Evolutionary conservation across 2,329 filamentous ascomycete genomes (phyloP).

Genomic region (Cadophora malorum): DNA sequence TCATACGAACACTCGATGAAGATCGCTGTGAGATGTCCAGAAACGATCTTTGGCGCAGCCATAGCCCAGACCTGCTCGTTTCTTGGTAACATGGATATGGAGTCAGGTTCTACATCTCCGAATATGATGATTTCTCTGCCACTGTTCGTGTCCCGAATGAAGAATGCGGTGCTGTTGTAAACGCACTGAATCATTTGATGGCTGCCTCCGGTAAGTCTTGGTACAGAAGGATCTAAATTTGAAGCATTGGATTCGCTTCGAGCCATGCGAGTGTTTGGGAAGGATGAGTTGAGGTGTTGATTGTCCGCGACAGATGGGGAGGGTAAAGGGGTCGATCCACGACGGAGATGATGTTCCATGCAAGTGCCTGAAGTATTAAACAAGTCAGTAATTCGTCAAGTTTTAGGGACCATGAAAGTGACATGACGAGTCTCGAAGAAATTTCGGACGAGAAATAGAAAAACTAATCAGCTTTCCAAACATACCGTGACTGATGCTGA

Average conservation of each 20-base stretch:
- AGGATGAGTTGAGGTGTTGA: slow-evolving; percentile 4
- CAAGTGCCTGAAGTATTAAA: slow-evolving; percentile 58
- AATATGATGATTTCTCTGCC: slow-evolving; percentile 87
- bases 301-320: slow-evolving; percentile 10
- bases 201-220: neutral
- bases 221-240: neutral
- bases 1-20: slow-evolving; percentile 97
- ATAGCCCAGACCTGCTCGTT: slow-evolving; percentile 87
- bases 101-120: slow-evolving; percentile 94
- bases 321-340: slow-evolving; percentile 54
- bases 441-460: neutral
- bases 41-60: slow-evolving; percentile 82
- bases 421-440: neutral
- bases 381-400: neutral
- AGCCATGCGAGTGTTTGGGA: neutral
- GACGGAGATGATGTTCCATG: slow-evolving; percentile 74
- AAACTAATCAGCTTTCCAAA: neutral
- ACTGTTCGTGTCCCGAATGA: slow-evolving; percentile 78
- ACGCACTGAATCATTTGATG: slow-evolving; percentile 58
- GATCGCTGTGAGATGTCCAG: slow-evolving; percentile 75
- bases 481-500: slow-evolving; percentile 84
- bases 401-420: neutral
- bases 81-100: slow-evolving; percentile 78
- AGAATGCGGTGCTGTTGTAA: slow-evolving; percentile 90
- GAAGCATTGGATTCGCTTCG: slow-evolving; percentile 3